phyloP scores from a whole-genome alignment of 2,329 filamentous ascomycete genomes.

The Fusarium sp. region DNA sequence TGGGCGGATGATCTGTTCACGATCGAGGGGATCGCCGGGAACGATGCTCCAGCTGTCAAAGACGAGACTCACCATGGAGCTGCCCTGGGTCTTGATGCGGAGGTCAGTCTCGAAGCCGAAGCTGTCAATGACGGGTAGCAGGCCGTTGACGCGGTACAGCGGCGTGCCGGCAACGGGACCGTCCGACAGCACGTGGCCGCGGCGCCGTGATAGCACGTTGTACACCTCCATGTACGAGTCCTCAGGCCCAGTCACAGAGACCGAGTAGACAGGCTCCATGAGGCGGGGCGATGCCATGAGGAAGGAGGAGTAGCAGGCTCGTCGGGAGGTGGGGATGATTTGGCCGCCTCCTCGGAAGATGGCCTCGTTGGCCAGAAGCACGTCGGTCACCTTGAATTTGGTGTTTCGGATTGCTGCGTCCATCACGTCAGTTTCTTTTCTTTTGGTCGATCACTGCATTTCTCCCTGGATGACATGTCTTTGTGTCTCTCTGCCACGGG shows the following conservation, averaged over 20 bases:
- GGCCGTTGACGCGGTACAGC: slow-evolving; percentile 88
- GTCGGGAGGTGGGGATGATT: slow-evolving; percentile 93
- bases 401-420: slow-evolving; percentile 89
- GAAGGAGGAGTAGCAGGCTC: slow-evolving; percentile 95
- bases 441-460: slow-evolving; percentile 12
- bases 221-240: slow-evolving; percentile 91
- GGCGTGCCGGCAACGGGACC: slow-evolving; percentile 94
- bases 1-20: slow-evolving; percentile 82
- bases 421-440: slow-evolving; percentile 42
- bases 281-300: slow-evolving; percentile 95
- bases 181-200: slow-evolving; percentile 95
- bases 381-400: slow-evolving; percentile 96
- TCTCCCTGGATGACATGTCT: neutral
- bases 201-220: slow-evolving; percentile 87
- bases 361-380: slow-evolving; percentile 86
- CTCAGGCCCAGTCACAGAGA: slow-evolving; percentile 91
- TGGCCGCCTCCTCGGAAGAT: slow-evolving; percentile 97
- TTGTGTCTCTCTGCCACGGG: slow-evolving; percentile 8
- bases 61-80: slow-evolving; percentile 88
- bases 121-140: slow-evolving; percentile 95
- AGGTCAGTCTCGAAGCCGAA: slow-evolving; percentile 99
- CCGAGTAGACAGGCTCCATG: slow-evolving; percentile 96
- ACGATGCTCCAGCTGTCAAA: slow-evolving; percentile 98
- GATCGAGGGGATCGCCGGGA: slow-evolving; percentile 93
- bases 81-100: slow-evolving; percentile 93